phyloP scores from a whole-genome alignment of 2,329 filamentous ascomycete species.

The Botrytis fabae region DNA sequence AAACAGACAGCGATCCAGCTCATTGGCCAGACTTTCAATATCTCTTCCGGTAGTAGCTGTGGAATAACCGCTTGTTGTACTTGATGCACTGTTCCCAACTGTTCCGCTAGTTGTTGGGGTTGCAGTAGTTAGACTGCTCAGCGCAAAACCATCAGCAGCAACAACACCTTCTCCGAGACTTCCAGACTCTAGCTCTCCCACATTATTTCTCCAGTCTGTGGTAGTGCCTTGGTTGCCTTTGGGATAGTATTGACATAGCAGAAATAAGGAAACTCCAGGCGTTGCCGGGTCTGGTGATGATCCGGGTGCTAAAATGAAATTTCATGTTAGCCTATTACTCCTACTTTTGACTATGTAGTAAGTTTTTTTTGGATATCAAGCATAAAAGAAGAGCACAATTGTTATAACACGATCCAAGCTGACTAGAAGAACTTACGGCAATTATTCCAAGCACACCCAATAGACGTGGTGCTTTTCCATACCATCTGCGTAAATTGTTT shows the following conservation, averaged over 20 bases:
- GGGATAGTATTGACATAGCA: background rate
- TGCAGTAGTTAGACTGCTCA: background rate
- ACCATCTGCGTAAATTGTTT: constrained; percentile 8
- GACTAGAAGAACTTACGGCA: background rate
- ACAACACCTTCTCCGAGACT: background rate
- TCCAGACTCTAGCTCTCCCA: background rate
- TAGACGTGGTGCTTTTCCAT: background rate
- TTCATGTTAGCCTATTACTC: background rate
- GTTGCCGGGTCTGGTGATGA: constrained; percentile 7
- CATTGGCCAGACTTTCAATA: background rate
- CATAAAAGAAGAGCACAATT: too few species aligned
- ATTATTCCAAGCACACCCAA: constrained; percentile 16
- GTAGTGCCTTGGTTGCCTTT: background rate
- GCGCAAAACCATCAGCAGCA: background rate
- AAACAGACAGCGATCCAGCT: too few species aligned
- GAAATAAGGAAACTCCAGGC: background rate
- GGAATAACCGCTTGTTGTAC: background rate
- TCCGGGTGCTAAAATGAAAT: background rate
- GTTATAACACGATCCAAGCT: too few species aligned
- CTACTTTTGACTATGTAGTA: too few species aligned
- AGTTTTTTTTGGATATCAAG: background rate
- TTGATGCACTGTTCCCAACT: background rate
- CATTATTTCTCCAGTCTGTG: background rate
- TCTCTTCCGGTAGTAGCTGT: background rate
- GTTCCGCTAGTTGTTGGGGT: too few species aligned